Conservation (phyloP, 1,139 yeast species). For the Debaryomycetaceae sp. region DNA sequence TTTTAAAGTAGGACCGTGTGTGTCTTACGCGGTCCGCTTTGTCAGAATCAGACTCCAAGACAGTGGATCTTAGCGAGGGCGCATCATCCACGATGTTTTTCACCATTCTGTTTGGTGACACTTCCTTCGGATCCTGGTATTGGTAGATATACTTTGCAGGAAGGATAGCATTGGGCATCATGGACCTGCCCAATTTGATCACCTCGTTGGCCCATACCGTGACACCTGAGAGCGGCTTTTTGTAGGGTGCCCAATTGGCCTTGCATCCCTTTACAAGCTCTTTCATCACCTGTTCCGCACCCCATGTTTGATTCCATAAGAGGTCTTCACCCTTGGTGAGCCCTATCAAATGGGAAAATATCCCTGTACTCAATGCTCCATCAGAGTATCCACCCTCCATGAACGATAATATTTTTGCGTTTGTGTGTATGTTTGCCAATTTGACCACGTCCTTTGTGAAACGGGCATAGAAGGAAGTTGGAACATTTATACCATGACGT, state of each 20-base stretch:
- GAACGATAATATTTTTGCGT: constrained; percentile 64
- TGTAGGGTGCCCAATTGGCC: constrained; percentile 60
- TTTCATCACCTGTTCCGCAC: constrained; percentile 57
- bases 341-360: constrained; percentile 75
- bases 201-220: constrained; percentile 68
- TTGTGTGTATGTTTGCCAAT: constrained; percentile 57
- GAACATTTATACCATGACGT: constrained; percentile 79
- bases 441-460: constrained; percentile 73
- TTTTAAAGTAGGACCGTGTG: constrained; percentile 40
- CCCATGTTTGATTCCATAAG: constrained; percentile 65
- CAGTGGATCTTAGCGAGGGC: constrained; percentile 11
- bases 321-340: constrained; percentile 42
- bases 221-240: constrained; percentile 43
- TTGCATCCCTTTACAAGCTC: constrained; percentile 71
- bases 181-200: constrained; percentile 60
- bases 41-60: constrained; percentile 23
- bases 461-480: constrained; percentile 72
- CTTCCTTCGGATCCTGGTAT: constrained; percentile 16
- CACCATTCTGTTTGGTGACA: constrained; percentile 27
- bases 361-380: constrained; percentile 77
- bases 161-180: constrained; percentile 58
- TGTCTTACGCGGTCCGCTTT: constrained; percentile 34
- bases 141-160: constrained; percentile 39
- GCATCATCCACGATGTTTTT: constrained; percentile 24
- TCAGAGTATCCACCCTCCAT: constrained; percentile 89